A percentile compares a stretch with the other conserved stretches of the same genome.
These are phyloP conservation scores for Ogataea methanolica DNA, from an alignment of 805 yeast species.

Conservation along the genomic window DNA sequence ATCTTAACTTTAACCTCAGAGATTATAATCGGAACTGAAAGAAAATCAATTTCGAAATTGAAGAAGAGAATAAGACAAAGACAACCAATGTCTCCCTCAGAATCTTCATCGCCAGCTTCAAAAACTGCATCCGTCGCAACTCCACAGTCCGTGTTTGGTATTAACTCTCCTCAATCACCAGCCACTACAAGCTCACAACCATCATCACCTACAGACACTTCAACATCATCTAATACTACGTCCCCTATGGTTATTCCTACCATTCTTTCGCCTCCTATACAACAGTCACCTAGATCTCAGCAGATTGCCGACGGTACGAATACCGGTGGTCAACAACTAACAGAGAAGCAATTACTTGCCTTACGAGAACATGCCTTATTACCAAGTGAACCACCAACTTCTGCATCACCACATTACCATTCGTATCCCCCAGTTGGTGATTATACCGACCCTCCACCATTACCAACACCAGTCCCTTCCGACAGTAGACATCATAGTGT, in stretches of 20 bases:
- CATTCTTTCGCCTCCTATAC: constrained; percentile 2
- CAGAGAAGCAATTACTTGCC: constrained; percentile 57
- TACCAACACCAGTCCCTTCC: neutral
- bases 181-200: constrained; percentile 1
- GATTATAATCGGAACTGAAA: constrained; percentile 73
- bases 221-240: constrained; percentile 3
- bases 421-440: neutral
- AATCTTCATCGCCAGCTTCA: neutral
- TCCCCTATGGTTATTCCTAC: constrained; percentile 7
- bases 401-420: neutral
- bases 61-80: constrained; percentile 7
- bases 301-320: constrained; percentile 5
- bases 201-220: neutral
- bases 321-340: constrained; percentile 12
- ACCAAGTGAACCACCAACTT: constrained; percentile 50
- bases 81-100: neutral
- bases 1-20: constrained; percentile 80
- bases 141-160: neutral
- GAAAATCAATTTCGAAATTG: constrained; percentile 34
- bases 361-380: constrained; percentile 53
- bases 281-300: neutral
- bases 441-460: neutral
- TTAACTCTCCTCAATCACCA: constrained; percentile 5
- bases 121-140: neutral
- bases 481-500: too few relatives aligned